Base-by-base conservation (phyloP, 2,329 filamentous ascomycete genomes). In the Phialophora verrucosa region DNA sequence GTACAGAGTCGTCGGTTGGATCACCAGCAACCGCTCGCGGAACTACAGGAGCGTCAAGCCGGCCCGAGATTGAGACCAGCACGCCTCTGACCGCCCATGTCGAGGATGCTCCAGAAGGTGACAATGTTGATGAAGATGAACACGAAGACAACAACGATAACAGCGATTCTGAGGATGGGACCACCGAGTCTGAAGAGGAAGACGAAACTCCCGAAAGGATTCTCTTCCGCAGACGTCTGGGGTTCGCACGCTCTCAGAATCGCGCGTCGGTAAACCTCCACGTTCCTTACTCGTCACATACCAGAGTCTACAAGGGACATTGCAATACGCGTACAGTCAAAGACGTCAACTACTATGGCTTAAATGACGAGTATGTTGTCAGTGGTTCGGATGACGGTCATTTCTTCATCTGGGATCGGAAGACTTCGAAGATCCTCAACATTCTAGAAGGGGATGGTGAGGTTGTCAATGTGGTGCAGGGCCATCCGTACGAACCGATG, bases 321-420 rank as follows among this genome's bases (percentile, higher is more conserved):
- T 90, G 88, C 77, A 90, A 90, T 70, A 82, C 88, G 60, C 83
- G 86, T 69, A 90, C 87, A 0, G 87, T 90, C 71, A 90, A 90
- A 72, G 88, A 90, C 72, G 86, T 90, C 66, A 90, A 90, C 67
- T 90, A 85, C 76, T 90, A 87, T 68, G 88, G 88, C 0, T 76
- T 88, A 44, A 79, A 89, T 65, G 88, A 90, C 71, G 87, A 90
- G 73, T 90, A 89, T 69, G 86, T 90, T 11, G 87, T 90, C 11
- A 88, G 85, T 64, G 88, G 88, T 5, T 88, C 85, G 66, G 88
- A 90, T 72, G 87, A 84, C 59, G 88, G 88, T 0, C 84, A 90
- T 73, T 74, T 90, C 27, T 90, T 90, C 75, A 89, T 90, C 60
- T 90, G 88, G 88, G 87, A 90, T 71, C 83, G 84, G 63, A 87